phyloP scores from a whole-genome alignment of 495 filamentous ascomycete genomes.

The Tuber magnatum region DNA sequence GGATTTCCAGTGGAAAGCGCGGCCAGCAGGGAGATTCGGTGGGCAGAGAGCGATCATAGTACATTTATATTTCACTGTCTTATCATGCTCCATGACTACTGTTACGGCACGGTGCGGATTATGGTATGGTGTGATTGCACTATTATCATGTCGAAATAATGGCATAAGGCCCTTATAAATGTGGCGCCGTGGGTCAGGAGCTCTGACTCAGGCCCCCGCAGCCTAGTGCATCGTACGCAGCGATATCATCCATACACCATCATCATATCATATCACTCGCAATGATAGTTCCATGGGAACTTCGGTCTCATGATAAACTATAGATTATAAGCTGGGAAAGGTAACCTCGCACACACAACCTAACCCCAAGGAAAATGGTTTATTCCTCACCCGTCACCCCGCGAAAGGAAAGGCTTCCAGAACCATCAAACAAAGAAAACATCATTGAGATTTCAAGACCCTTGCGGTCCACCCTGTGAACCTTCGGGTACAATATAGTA shows the following conservation, averaged over 20 bases:
- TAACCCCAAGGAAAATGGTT: neutral
- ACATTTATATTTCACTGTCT: no score
- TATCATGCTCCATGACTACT: no score
- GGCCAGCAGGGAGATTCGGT: no score
- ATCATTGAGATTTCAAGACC: neutral
- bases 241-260: neutral
- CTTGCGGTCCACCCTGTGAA: neutral
- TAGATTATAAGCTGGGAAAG: neutral
- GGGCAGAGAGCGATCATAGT: no score
- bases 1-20: neutral
- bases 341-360: neutral
- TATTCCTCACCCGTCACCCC: neutral
- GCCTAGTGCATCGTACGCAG: neutral
- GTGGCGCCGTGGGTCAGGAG: neutral
- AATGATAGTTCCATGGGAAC: neutral
- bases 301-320: neutral
- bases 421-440: neutral
- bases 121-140: neutral
- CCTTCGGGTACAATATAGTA: neutral
- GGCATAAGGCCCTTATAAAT: neutral
- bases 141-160: neutral
- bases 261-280: conserved; percentile 1
- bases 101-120: neutral
- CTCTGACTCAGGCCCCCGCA: no score
- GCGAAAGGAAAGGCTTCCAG: conserved; percentile 1